Base-by-base conservation (phyloP, 345 rosid genomes). In the Garcia nutans region DNA sequence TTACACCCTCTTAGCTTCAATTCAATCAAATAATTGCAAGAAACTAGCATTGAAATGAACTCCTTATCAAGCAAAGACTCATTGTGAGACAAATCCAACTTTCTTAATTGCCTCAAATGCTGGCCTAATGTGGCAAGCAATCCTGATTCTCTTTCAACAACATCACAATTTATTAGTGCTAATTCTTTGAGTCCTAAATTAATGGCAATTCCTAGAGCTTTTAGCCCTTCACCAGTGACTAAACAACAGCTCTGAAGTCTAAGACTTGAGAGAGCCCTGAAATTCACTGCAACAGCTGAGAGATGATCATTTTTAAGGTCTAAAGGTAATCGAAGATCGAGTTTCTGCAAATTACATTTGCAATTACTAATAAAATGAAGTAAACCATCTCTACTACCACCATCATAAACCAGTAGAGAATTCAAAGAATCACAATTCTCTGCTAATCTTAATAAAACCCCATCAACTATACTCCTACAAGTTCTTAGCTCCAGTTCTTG, bases 91-190 rank as follows among this genome's bases (percentile, higher is more conserved):
- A 94, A 68, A 37, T 91, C 93, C 8, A 94, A 60, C 47, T 81
- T 91, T 89, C 81, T 92, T 61, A 92, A 79, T 28, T 65, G 80
- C 77, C 82, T 81, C 83, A 90, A 72, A 78, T 87, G 74, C 78
- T 94, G 98, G 42, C 98, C 98, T 26, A 94, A 76, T 0, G 93
- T 86, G 24, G 93, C 89, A 13, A 94, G 87, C 86, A 94, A 82
- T 50, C 98, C 98, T 0, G 83, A 69, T 69, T 91, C 97, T 65
- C 92, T 86, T 72, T 88, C 95, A 6, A 91, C 88, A 44, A 91
- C 92, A 52, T 91, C 92, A 44, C 98, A 94, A 65, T 86, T 88
- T 20, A 87, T 85, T 64, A 94, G 70, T 7, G 92, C 86, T 63
- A 94, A 77, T 82, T 91, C 95, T 81, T 82, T 82, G 50, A 94